Evolutionary conservation across 2,329 filamentous ascomycete species (phyloP).

Genomic region (Beauveria brongniartii): DNA sequence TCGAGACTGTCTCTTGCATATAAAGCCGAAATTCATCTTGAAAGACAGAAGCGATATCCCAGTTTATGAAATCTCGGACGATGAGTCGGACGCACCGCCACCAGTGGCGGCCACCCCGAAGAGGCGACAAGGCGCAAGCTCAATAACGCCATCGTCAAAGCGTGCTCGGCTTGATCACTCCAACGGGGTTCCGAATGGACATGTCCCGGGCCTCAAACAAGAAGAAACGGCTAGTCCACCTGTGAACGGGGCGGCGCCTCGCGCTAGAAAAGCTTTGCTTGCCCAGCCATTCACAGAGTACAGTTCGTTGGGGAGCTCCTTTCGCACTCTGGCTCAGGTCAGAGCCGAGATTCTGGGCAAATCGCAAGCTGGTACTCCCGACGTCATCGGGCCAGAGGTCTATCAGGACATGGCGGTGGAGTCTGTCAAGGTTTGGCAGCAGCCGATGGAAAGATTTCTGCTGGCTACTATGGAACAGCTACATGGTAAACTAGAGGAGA

Average conservation of each 20-base stretch:
- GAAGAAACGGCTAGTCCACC: conserved; percentile 23
- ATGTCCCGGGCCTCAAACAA: conserved; percentile 24
- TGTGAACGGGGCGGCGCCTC: conserved; percentile 15
- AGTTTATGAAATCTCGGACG: conserved; percentile 31
- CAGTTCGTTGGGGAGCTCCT: conserved; percentile 29
- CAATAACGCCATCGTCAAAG: conserved; percentile 26
- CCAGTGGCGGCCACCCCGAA: conserved; percentile 20
- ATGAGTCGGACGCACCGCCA: conserved; percentile 28
- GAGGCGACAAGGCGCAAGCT: conserved; percentile 20
- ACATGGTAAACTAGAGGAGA: conserved; percentile 34
- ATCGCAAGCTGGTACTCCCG: conserved; percentile 49
- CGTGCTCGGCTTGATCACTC: conserved; percentile 7
- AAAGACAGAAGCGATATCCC: conserved; percentile 28
- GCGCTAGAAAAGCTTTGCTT: conserved; percentile 15
- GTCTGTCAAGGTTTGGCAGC: conserved; percentile 51
- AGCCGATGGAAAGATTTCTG: conserved; percentile 42
- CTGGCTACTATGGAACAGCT: conserved; percentile 40
- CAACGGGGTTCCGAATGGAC: conserved; percentile 5
- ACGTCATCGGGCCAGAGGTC: conserved; percentile 50
- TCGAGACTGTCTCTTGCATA: conserved; percentile 33
- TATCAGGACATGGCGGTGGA: conserved; percentile 49
- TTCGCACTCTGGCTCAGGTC: conserved; percentile 43
- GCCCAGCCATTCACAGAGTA: conserved; percentile 33
- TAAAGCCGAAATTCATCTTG: conserved; percentile 40
- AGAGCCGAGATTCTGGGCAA: conserved; percentile 45